A percentile compares a stretch with the other conserved stretches of the same genome.
phyloP scores from a whole-genome alignment of 495 filamentous ascomycete species.

The Tuber calosporum region DNA sequence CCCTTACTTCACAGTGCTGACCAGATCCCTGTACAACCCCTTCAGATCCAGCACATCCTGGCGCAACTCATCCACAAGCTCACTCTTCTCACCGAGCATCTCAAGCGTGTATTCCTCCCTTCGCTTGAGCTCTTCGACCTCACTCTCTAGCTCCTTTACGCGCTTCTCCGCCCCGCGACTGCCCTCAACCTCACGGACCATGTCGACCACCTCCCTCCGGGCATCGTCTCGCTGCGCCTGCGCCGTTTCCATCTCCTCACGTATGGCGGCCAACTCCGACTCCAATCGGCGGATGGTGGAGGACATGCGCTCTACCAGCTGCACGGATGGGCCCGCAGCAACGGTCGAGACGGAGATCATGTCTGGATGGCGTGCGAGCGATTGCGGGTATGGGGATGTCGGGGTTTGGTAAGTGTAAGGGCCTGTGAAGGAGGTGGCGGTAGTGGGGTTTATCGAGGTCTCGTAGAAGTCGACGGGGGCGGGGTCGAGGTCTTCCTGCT shows the following conservation, averaged over 20 bases:
- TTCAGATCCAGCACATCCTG: constrained; percentile 89
- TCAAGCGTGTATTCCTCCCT: constrained; percentile 86
- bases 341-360: constrained; percentile 82
- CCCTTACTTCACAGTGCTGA: constrained; percentile 59
- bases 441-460: background rate
- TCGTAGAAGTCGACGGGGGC: background rate
- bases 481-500: constrained; percentile 42
- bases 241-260: constrained; percentile 76
- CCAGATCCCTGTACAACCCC: constrained; percentile 85
- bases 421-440: background rate
- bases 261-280: constrained; percentile 74
- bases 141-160: constrained; percentile 59
- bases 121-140: constrained; percentile 56
- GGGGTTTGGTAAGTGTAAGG: constrained; percentile 49
- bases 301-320: constrained; percentile 94
- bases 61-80: constrained; percentile 80
- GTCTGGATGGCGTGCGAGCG: constrained; percentile 61
- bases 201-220: constrained; percentile 73
- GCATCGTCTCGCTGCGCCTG: constrained; percentile 81
- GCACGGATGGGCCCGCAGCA: constrained; percentile 84
- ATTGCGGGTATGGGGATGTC: constrained; percentile 53
- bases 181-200: constrained; percentile 76
- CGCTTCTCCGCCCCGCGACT: constrained; percentile 48
- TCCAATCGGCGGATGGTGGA: constrained; percentile 84
- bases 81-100: constrained; percentile 94